phyloP scores from a whole-genome alignment of 1,139 yeast genomes.

The Geotrichum citri-aurantii region DNA sequence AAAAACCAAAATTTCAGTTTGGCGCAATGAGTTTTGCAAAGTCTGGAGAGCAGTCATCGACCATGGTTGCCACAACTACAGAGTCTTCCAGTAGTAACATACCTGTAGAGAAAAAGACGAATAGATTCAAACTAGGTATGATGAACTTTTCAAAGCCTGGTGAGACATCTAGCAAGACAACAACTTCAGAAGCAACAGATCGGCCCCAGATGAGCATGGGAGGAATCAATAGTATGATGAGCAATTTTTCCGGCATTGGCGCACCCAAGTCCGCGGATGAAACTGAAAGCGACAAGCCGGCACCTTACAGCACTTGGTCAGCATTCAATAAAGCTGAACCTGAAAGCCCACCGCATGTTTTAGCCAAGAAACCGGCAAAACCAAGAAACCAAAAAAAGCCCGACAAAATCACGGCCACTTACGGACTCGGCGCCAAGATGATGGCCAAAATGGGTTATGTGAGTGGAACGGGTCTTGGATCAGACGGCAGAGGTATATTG shows the following conservation, averaged over 20 bases:
- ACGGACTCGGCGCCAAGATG: slow-evolving; percentile 83
- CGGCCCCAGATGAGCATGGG: neutral
- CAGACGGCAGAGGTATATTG: slow-evolving; percentile 61
- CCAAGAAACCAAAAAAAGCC: neutral
- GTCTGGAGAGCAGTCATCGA: neutral
- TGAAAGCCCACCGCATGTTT: neutral
- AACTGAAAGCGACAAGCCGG: neutral
- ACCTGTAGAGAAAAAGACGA: neutral
- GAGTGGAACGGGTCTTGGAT: slow-evolving; percentile 79
- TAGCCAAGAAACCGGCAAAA: neutral
- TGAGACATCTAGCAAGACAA: neutral
- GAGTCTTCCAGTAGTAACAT: neutral
- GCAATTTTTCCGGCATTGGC: neutral
- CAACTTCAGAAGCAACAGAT: neutral
- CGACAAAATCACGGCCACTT: slow-evolving; percentile 30
- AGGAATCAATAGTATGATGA: neutral
- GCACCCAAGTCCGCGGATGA: neutral
- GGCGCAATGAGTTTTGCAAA: neutral
- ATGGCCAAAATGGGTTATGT: slow-evolving; percentile 83
- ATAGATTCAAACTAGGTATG: neutral
- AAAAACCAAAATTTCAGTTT: neutral
- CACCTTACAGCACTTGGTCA: slow-evolving; percentile 8
- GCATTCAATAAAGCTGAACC: neutral
- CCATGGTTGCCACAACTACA: neutral
- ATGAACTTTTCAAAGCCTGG: slow-evolving; percentile 2